Base-by-base conservation (phyloP, 495 filamentous ascomycete genomes). In the Penicillium mononematosum region DNA sequence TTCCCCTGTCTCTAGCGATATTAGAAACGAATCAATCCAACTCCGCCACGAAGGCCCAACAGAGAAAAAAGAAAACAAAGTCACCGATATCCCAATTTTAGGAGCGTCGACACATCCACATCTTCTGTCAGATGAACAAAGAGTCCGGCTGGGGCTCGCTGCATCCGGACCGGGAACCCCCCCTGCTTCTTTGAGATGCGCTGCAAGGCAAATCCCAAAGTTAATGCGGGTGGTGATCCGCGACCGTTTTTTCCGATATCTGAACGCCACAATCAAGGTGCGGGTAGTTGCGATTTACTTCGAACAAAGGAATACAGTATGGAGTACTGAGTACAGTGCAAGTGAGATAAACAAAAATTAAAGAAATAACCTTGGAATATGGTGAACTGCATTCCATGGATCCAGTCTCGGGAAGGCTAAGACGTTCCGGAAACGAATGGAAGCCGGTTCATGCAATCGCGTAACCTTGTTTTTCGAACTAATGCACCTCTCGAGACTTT, bases 401-500 rank as follows among this genome's bases (percentile, higher is more conserved):
- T 39, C 45, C 43, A 39, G 19, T 32, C 39, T 34, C 39, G 48
- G 49, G 42, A 54, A 43, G 39, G 1, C 45, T 43, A 47, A 42
- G 44, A 55, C 34, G 57, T 53, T 59, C 50, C 43, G 39, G 53
- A 41, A 39, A 24, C 25, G 51, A 59, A 59, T 51, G 46, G 42
- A 51, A 50, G 52, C 41, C 56, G 45, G 69, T 70, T 71, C 69
- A 67, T 71, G 64, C 68, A 64, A 61, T 61, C 41, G 54, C 50
- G 46, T 60, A 63, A 64, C 58, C 60, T 61, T 64, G 58, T 66
- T 66, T 44, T 24, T 14, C 27, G 55, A 50, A 63, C 68, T 71
- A 71, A 71, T 71, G 68, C 68, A 71, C 65, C 66, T 53, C 69
- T 62, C 68, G 64, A 66, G 62, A 62, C 48, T 60, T 59, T 67